phyloP scores from a whole-genome alignment of 2,329 filamentous ascomycete species.

The Pyricularia sp. region DNA sequence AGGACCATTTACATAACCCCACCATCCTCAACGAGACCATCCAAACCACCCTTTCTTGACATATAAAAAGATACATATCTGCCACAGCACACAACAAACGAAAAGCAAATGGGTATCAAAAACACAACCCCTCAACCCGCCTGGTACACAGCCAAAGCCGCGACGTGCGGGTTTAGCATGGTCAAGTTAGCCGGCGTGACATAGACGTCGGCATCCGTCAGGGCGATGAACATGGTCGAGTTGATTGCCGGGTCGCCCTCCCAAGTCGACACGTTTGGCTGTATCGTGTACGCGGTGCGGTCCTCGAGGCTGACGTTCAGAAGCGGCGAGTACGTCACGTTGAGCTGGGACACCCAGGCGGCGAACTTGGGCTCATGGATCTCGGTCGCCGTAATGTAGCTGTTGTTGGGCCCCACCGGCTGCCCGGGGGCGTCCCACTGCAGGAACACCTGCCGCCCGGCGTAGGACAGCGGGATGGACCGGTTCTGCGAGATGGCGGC shows the following conservation, averaged over 20 bases:
- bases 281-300: slow-evolving; percentile 56
- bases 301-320: slow-evolving; percentile 34
- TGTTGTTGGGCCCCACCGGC: slow-evolving; percentile 70
- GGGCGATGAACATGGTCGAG: slow-evolving; percentile 67
- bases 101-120: neutral
- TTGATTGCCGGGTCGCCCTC: slow-evolving; percentile 62
- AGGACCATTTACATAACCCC: neutral
- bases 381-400: slow-evolving; percentile 58
- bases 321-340: slow-evolving; percentile 60
- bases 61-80: too few relatives aligned
- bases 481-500: slow-evolving; percentile 61
- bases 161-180: slow-evolving; percentile 67
- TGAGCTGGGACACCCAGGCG: slow-evolving; percentile 70
- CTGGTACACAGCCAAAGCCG: slow-evolving; percentile 67
- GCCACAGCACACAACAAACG: too few relatives aligned
- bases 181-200: slow-evolving; percentile 46
- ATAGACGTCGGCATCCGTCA: slow-evolving; percentile 60
- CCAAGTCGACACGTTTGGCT: slow-evolving; percentile 62
- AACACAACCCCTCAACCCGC: slow-evolving; percentile 43
- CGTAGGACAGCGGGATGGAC: slow-evolving; percentile 61
- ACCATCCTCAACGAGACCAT: neutral
- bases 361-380: slow-evolving; percentile 57
- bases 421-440: slow-evolving; percentile 64
- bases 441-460: slow-evolving; percentile 62
- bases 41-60: neutral